Evolutionary conservation across 257 asterid species (phyloP).

Genomic region (Solanum ossicruentum): DNA sequence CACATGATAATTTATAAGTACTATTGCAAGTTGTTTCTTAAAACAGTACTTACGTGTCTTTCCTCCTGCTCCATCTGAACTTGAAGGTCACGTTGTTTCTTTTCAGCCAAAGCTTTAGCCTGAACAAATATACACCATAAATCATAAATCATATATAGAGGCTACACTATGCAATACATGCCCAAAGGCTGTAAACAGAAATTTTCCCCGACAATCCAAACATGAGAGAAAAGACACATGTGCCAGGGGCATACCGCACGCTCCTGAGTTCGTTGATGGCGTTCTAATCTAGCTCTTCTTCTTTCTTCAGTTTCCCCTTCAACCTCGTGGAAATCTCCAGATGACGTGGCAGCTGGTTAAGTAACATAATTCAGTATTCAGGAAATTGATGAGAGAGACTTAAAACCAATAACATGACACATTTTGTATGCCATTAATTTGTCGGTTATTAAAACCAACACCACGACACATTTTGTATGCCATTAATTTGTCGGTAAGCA

Average conservation of each 20-base stretch:
- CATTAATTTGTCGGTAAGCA: not conserved
- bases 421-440: not conserved
- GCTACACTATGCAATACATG: not conserved
- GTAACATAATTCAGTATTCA: conserved; percentile 12
- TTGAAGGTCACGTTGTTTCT: conserved; percentile 89
- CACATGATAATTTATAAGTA: not conserved
- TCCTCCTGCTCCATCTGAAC: conserved; percentile 95
- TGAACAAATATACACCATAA: conserved; percentile 15
- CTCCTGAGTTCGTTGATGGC: conserved; percentile 92
- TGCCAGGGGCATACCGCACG: conserved; percentile 57
- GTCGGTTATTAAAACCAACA: not conserved
- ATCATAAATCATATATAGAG: not conserved
- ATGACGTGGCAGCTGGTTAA: conserved; percentile 45
- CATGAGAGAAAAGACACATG: not conserved
- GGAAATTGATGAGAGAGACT: conserved; percentile 5
- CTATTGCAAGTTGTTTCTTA: not conserved
- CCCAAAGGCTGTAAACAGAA: not conserved
- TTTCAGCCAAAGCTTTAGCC: conserved; percentile 98
- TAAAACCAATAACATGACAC: not conserved
- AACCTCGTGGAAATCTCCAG: conserved; percentile 80
- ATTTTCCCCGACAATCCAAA: not conserved
- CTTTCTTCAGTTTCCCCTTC: conserved; percentile 97
- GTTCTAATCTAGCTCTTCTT: conserved; percentile 89
- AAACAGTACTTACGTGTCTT: conserved; percentile 70
- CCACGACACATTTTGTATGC: not conserved